A percentile compares a stretch with the other conserved stretches of the same genome.
Conservation (phyloP, 176 grass and related monocot species). For the Calamus simplicifolius region DNA sequence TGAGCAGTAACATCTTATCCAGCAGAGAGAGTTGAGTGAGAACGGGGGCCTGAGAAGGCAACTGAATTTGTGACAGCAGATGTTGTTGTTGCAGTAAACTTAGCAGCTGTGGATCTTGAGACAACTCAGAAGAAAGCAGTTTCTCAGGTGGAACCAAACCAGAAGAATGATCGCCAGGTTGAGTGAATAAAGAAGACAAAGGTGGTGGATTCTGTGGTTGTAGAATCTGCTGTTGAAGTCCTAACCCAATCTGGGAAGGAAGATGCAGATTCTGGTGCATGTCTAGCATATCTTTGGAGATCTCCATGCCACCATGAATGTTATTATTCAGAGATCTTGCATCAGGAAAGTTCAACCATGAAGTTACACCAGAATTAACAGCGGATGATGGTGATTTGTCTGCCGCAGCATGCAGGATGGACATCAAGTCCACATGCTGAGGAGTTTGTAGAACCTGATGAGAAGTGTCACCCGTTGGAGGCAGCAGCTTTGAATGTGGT, state of each 20-base stretch:
- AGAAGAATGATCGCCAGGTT: slow-evolving; percentile 13
- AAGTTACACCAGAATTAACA: slow-evolving; percentile 36
- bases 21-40: slow-evolving; percentile 61
- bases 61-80: slow-evolving; percentile 70
- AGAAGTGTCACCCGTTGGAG: slow-evolving; percentile 43
- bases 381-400: slow-evolving; percentile 49
- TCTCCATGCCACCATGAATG: slow-evolving; percentile 29
- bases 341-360: slow-evolving; percentile 55
- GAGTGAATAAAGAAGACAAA: slow-evolving; percentile 31
- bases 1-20: slow-evolving; percentile 83
- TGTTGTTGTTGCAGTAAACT: slow-evolving; percentile 83
- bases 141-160: slow-evolving; percentile 39
- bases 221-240: slow-evolving; percentile 50
- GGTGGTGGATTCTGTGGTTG: slow-evolving; percentile 38
- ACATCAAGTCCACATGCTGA: slow-evolving; percentile 74
- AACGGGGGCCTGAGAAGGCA: slow-evolving; percentile 58
- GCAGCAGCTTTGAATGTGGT: slow-evolving; percentile 59
- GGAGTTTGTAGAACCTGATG: slow-evolving; percentile 38
- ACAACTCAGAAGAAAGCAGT: slow-evolving; percentile 42
- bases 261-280: slow-evolving; percentile 52
- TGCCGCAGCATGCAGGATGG: slow-evolving; percentile 62
- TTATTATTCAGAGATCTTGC: slow-evolving; percentile 36
- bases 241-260: slow-evolving; percentile 45
- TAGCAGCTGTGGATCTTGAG: slow-evolving; percentile 76
- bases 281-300: slow-evolving; percentile 37